phyloP scores from a whole-genome alignment of 139 green algal genomes.

The Marvania coccoides region DNA sequence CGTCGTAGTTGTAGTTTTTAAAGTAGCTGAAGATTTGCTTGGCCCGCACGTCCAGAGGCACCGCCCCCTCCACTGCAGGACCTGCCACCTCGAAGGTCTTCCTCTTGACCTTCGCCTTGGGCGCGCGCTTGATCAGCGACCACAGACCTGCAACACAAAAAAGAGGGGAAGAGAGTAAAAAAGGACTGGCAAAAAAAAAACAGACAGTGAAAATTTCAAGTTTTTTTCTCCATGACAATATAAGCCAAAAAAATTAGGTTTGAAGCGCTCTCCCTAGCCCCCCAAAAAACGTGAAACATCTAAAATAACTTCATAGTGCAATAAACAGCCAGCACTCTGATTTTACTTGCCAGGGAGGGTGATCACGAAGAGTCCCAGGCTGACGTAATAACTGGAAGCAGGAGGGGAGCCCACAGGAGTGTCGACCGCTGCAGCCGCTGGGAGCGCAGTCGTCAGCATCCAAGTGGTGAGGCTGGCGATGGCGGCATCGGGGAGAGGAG shows the following conservation, averaged over 20 bases:
- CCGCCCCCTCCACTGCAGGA: conserved; percentile 33
- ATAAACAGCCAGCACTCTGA: background rate
- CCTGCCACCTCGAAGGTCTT: conserved; percentile 73
- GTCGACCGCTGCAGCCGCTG: conserved; percentile 2
- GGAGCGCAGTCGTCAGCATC: no score
- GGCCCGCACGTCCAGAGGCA: conserved; percentile 60
- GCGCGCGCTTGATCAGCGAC: conserved; percentile 83
- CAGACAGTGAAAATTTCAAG: background rate
- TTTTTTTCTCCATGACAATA: background rate
- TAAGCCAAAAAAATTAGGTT: background rate
- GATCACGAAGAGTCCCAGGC: conserved; percentile 75
- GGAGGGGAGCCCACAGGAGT: conserved; percentile 3
- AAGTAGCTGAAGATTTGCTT: conserved; percentile 71
- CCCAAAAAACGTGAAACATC: background rate
- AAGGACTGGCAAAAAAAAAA: background rate
- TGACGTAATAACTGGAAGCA: conserved; percentile 69
- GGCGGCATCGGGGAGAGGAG: no score
- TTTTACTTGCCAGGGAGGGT: conserved; percentile 47
- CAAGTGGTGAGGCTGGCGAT: no score
- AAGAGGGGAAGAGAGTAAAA: background rate
- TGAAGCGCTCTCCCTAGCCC: background rate
- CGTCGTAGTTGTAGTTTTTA: conserved; percentile 69
- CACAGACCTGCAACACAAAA: conserved; percentile 58
- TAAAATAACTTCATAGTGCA: background rate
- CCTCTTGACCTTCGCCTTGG: conserved; percentile 65